Evolutionary conservation across 2,329 filamentous ascomycete species (phyloP).

Genomic region (Parastagonospora nodorum): DNA sequence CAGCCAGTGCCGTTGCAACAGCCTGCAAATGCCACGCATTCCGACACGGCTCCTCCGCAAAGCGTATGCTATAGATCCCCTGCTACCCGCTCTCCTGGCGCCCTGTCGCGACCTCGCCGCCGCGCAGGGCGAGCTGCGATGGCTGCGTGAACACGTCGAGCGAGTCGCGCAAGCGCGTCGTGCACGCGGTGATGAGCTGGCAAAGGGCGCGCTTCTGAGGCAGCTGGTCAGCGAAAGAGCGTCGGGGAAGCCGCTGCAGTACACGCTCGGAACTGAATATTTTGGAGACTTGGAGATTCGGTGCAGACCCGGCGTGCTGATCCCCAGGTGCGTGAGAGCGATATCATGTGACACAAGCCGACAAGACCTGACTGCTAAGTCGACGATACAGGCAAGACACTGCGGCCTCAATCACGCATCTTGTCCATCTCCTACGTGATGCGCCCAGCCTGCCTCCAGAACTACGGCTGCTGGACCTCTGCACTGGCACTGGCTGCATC

Average conservation of each 20-base stretch:
- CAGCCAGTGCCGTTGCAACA: constrained; percentile 29
- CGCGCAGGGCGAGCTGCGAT: constrained; percentile 72
- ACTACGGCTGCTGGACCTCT: constrained; percentile 78
- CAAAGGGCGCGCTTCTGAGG: constrained; percentile 26
- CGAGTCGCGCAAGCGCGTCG: constrained; percentile 26
- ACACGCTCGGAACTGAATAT: constrained; percentile 84
- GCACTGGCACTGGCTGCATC: constrained; percentile 91
- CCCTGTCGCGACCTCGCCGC: constrained; percentile 67
- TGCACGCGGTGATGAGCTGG: constrained; percentile 19
- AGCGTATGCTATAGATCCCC: constrained; percentile 60
- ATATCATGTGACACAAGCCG: constrained; percentile 26
- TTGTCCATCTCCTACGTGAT: constrained; percentile 35
- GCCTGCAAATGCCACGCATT: constrained; percentile 68
- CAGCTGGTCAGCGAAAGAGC: constrained; percentile 48
- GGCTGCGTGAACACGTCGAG: constrained; percentile 66
- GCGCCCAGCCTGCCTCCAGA: constrained; percentile 24
- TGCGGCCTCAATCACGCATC: constrained; percentile 44
- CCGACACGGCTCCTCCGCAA: constrained; percentile 61
- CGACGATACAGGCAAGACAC: constrained; percentile 50
- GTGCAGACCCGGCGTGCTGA: constrained; percentile 79
- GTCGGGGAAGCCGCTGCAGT: constrained; percentile 81
- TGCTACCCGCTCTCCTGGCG: constrained; percentile 66
- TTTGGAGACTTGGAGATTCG: constrained; percentile 83
- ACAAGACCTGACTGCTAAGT: constrained; percentile 13
- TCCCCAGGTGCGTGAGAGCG: constrained; percentile 66